Evolutionary conservation across 352 stramenopile genomes (phyloP).

Genomic region (Pythium volutum): DNA sequence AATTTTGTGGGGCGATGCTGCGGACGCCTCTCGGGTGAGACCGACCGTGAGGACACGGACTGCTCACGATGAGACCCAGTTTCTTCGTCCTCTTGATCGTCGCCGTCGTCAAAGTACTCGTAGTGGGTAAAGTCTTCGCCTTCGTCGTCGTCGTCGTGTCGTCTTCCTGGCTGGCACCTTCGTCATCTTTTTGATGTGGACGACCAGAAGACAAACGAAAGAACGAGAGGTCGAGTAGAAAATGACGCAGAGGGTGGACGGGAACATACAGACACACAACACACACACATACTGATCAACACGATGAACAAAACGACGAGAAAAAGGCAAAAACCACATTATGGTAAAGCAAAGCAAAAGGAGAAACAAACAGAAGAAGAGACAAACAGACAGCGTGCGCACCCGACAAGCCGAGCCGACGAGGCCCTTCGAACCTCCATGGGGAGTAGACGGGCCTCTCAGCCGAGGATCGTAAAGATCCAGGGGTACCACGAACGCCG

Average conservation of each 20-base stretch:
- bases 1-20: neutral
- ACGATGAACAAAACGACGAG: slow-evolving; percentile 8
- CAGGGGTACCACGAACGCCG: too few relatives aligned
- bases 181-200: neutral
- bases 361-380: slow-evolving; percentile 2
- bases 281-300: slow-evolving; percentile 23
- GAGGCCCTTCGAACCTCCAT: slow-evolving; percentile 11
- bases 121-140: slow-evolving; percentile 19
- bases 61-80: neutral
- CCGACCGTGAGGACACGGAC: slow-evolving; percentile 5
- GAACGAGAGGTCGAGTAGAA: neutral
- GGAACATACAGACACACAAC: slow-evolving; percentile 15
- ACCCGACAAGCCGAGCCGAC: slow-evolving; percentile 1
- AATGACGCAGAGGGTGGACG: neutral
- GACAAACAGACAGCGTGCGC: slow-evolving; percentile 1
- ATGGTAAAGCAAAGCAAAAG: slow-evolving; percentile 10
- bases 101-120: slow-evolving; percentile 7
- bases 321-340: slow-evolving; percentile 20
- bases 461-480: neutral
- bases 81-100: neutral
- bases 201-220: neutral
- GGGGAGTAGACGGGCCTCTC: too few relatives aligned
- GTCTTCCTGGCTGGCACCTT: neutral
- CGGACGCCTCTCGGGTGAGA: slow-evolving; percentile 7
- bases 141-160: slow-evolving; percentile 12